These are phyloP conservation scores for Paracamarosporium sp. DNA, from an alignment of 2,329 filamentous ascomycete species.

Conservation along the genomic window DNA sequence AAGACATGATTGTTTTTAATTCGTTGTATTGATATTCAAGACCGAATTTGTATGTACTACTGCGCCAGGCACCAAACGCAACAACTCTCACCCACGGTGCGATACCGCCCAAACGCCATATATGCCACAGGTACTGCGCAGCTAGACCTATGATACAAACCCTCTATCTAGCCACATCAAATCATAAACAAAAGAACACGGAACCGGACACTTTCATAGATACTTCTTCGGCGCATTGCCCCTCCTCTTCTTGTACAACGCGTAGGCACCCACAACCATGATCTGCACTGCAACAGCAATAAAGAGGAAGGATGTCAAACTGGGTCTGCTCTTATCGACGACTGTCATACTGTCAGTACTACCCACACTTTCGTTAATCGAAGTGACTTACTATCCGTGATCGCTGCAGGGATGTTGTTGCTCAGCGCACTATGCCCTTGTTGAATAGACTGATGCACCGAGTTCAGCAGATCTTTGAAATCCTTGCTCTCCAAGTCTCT, in stretches of 20 bases:
- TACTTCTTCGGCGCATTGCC: slow-evolving; percentile 88
- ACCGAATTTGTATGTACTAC: background rate
- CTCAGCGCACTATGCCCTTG: slow-evolving; percentile 61
- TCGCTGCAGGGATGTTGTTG: slow-evolving; percentile 57
- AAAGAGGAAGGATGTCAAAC: slow-evolving; percentile 69
- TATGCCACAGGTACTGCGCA: background rate
- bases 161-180: background rate
- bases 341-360: slow-evolving; percentile 45
- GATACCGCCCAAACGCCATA: background rate
- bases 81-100: background rate
- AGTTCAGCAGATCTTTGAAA: slow-evolving; percentile 61
- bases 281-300: slow-evolving; percentile 78
- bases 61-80: background rate
- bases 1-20: no score
- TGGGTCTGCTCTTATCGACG: slow-evolving; percentile 61
- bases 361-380: background rate
- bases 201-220: slow-evolving; percentile 58
- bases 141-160: slow-evolving; percentile 1
- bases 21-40: no score
- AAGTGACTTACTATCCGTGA: slow-evolving; percentile 56
- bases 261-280: slow-evolving; percentile 71
- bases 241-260: slow-evolving; percentile 81
- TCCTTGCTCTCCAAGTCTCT: slow-evolving; percentile 64
- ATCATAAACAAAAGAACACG: background rate
- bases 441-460: slow-evolving; percentile 61